phyloP scores from a whole-genome alignment of 1,284 basidiomycete species.

The Ustilago bromivora region DNA sequence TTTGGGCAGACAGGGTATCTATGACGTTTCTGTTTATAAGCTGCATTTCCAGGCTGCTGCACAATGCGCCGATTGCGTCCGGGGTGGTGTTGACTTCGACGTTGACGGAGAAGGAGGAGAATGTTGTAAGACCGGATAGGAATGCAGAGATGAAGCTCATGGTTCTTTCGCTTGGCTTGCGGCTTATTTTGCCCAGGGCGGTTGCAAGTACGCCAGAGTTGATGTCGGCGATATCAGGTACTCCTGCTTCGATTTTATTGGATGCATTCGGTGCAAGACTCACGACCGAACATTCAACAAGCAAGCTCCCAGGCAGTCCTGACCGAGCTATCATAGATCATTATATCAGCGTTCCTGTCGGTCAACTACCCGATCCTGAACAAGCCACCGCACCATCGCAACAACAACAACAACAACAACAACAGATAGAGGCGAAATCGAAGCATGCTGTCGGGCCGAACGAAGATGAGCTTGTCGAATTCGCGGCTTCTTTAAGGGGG shows the following conservation, averaged over 20 bases:
- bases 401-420: background rate
- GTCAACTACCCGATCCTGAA: slow-evolving; percentile 18
- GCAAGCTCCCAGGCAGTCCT: background rate
- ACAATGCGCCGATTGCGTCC: slow-evolving; percentile 28
- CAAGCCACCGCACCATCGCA: slow-evolving; percentile 4
- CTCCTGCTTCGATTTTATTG: slow-evolving; percentile 26
- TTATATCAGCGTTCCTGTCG: slow-evolving; percentile 32
- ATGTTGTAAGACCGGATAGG: slow-evolving; percentile 1
- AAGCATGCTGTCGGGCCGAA: slow-evolving; percentile 22
- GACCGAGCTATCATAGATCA: slow-evolving; percentile 32
- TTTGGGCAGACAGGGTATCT: slow-evolving; percentile 37
- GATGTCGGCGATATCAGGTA: slow-evolving; percentile 25
- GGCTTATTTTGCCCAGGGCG: slow-evolving; percentile 25
- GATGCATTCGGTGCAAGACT: slow-evolving; percentile 35
- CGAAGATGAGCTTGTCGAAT: slow-evolving; percentile 37
- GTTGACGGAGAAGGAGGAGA: slow-evolving; percentile 29
- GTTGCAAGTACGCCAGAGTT: slow-evolving; percentile 10
- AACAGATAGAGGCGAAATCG: background rate
- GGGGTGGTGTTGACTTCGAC: slow-evolving; percentile 25
- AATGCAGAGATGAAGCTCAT: slow-evolving; percentile 35
- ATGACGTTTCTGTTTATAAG: slow-evolving; percentile 43
- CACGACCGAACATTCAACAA: slow-evolving; percentile 27
- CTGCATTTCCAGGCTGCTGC: slow-evolving; percentile 38
- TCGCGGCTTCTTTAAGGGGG: slow-evolving; percentile 22
- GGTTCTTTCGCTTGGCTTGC: slow-evolving; percentile 32